Conservation (phyloP, 192 early-diverging fungal species). For the Pilaira anomala region DNA sequence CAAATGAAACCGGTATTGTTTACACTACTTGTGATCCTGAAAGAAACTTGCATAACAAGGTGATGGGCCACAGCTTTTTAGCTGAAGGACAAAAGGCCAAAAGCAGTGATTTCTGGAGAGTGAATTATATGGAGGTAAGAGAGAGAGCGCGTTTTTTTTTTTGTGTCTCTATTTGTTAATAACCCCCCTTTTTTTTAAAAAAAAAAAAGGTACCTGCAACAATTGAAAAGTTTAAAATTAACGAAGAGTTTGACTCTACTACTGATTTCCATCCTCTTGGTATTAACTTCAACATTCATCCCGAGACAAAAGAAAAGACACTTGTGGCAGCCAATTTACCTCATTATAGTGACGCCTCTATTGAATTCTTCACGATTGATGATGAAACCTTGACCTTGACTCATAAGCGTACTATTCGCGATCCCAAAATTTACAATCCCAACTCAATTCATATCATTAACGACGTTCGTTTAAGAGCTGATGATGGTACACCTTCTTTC, state of each 20-base stretch:
- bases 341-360: background rate
- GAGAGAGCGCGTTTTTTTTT: background rate
- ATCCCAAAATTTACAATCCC: constrained; percentile 15
- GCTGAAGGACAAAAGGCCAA: constrained; percentile 1
- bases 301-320: background rate
- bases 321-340: constrained; percentile 26
- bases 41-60: constrained; percentile 19
- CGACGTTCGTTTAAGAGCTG: constrained; percentile 9
- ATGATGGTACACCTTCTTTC: constrained; percentile 36
- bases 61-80: constrained; percentile 3
- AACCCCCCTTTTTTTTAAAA: too few relatives aligned
- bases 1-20: background rate
- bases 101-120: constrained; percentile 18
- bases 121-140: constrained; percentile 19
- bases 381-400: background rate
- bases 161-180: background rate
- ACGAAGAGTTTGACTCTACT: background rate
- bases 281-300: constrained; percentile 15
- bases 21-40: constrained; percentile 27
- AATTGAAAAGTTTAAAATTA: constrained; percentile 4
- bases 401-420: constrained; percentile 17
- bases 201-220: background rate
- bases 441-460: constrained; percentile 26
- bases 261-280: constrained; percentile 32
- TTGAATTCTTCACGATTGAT: constrained; percentile 24